phyloP scores from a whole-genome alignment of 805 yeast genomes.

The Yarrowia porcina region DNA sequence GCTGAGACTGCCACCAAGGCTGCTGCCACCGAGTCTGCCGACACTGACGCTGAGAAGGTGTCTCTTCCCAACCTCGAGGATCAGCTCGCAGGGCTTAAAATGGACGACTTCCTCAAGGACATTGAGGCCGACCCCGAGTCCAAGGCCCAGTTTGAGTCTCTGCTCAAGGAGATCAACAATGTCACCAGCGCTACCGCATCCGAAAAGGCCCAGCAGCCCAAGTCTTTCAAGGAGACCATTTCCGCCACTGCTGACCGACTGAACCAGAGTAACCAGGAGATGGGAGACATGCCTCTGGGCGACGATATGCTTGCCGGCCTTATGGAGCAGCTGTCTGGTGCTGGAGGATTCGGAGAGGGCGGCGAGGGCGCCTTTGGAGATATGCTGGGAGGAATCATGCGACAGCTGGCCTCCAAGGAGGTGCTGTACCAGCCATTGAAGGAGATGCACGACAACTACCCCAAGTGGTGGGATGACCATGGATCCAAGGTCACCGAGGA shows the following conservation, averaged over 20 bases:
- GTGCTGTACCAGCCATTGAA: constrained; percentile 85
- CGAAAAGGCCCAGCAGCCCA: constrained; percentile 16
- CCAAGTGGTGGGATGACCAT: constrained; percentile 62
- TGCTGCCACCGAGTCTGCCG: constrained; percentile 21
- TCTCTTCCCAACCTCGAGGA: constrained; percentile 40
- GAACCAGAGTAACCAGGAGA: constrained; percentile 68
- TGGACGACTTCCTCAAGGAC: constrained; percentile 47
- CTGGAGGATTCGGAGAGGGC: constrained; percentile 37
- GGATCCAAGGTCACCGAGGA: constrained; percentile 41
- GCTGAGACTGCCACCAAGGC: background rate
- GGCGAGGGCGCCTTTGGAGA: constrained; percentile 49
- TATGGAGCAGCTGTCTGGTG: constrained; percentile 53
- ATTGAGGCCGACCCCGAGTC: constrained; percentile 54
- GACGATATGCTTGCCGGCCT: constrained; percentile 60
- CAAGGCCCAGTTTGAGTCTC: constrained; percentile 48
- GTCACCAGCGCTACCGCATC: constrained; percentile 5
- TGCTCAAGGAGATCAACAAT: constrained; percentile 33
- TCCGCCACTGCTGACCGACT: constrained; percentile 76
- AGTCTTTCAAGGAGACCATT: constrained; percentile 64
- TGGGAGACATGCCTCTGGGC: constrained; percentile 41
- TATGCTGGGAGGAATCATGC: constrained; percentile 68
- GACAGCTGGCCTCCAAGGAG: constrained; percentile 78
- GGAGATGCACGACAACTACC: constrained; percentile 70
- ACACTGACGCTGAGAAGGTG: constrained; percentile 27
- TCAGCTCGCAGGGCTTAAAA: constrained; percentile 41